Evolutionary conservation across 345 rosid genomes (phyloP), one percentile per base, ranked within the genome.

Genomic region (Pugionium cornutum): DNA sequence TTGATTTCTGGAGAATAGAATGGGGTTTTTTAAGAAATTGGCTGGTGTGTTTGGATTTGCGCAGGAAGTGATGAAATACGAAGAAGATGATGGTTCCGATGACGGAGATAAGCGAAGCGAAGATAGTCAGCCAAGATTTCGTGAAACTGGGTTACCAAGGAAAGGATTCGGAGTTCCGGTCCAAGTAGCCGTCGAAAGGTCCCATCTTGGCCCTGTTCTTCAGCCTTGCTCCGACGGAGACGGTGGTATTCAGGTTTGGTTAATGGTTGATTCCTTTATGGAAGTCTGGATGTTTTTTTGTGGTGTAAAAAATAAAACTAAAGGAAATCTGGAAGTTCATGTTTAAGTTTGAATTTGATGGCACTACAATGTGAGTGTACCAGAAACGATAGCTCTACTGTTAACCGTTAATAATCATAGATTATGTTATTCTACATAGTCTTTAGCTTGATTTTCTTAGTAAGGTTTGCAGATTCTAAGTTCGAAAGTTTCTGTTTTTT

Each of bases 161-260:
- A 81, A 71, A 70, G 95, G 96, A 7, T 86, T 91, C 56, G 68
- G 87, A 66, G 91, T 91, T 25, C 88, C 95, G 10, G 88, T 88
- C 56, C 83, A 89, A 70, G 84, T 88, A 41, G 37, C 81, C 57
- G 83, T 84, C 3, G 88, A 88, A 41, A 89, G 89, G 32, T 81
- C 84, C 9, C 74, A 72, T 9, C 75, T 46, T 31, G 86, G 77
- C 10, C 91, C 96, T 6, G 51, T 88, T 40, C 69, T 91, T 56
- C 70, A 80, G 30, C 88, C 86, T 31, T 88, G 80, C 55, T 46
- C 53, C 57, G 62, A 86, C 55, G 89, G 88, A 53, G 89, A 86
- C 26, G 97, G 91, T 69, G 97, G 97, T 77, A 82, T 91, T 36
- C 97, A 91, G 96, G 97, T 91, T 33, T 28, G n/a, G n/a, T n/a